A percentile compares a stretch with the other conserved stretches of the same genome.
Conservation (phyloP, 768 basidiomycete genomes). For the Megacollybia marginata region DNA sequence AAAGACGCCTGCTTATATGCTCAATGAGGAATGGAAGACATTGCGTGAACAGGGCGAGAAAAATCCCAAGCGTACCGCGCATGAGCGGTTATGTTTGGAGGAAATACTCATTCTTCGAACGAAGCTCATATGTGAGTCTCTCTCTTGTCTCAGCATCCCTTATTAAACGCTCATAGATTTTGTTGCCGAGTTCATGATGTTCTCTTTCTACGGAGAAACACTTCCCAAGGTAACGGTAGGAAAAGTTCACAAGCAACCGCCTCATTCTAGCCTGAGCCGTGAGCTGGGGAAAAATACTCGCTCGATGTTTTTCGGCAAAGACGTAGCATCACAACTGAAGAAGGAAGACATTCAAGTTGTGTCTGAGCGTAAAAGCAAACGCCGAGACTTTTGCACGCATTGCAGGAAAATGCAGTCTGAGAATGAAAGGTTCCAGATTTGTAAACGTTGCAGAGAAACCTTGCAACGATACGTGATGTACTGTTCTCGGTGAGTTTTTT, state of each 20-base stretch:
- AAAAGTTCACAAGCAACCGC: background rate
- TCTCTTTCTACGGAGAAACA: constrained; percentile 1
- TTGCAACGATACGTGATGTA: constrained; percentile 7
- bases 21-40: constrained; percentile 7
- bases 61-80: background rate
- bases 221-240: constrained; percentile 1
- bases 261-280: background rate
- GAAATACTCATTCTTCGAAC: constrained; percentile 6
- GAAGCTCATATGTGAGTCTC: constrained; percentile 9
- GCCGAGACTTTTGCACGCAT: constrained; percentile 4
- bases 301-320: background rate
- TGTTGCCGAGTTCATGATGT: constrained; percentile 2
- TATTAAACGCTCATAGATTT: background rate
- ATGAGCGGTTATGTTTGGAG: constrained; percentile 6
- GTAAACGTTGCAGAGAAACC: constrained; percentile 6
- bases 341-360: constrained; percentile 5
- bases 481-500: constrained; percentile 8
- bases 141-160: background rate
- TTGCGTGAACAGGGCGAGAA: background rate
- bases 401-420: constrained; percentile 3
- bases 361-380: constrained; percentile 4
- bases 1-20: constrained; percentile 7
- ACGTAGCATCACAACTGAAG: background rate
- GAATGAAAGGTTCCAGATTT: constrained; percentile 5
- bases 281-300: background rate